Conservation (phyloP, 164 flowering plant genomes). For the Vitis cinerea region DNA sequence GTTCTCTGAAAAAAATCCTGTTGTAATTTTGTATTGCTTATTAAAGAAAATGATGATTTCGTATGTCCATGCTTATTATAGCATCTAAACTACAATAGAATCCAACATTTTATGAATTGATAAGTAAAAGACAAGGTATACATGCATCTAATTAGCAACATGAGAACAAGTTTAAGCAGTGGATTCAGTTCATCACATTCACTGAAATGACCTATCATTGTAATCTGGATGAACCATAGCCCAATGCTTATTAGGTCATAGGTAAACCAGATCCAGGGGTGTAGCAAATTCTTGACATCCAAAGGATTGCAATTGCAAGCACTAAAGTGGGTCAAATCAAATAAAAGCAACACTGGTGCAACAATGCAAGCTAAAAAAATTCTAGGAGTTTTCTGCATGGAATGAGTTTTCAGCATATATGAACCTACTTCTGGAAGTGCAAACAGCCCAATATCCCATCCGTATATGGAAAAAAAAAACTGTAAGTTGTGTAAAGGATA, state of each 20-base stretch:
- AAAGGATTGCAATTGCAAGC: background rate
- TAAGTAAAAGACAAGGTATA: background rate
- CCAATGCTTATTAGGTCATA: background rate
- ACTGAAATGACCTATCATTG: background rate
- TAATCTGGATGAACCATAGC: background rate
- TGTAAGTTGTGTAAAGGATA: conserved; percentile 58
- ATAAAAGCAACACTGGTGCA: background rate
- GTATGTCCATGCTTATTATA: background rate
- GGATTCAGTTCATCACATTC: background rate
- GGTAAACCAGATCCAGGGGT: background rate
- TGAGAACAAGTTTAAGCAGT: background rate
- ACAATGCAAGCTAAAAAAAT: too few relatives aligned
- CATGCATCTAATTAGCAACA: background rate
- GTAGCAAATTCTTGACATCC: background rate
- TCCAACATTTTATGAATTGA: background rate
- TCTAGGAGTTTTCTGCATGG: background rate
- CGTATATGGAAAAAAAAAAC: background rate
- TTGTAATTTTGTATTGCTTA: conserved; percentile 71
- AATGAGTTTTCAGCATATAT: background rate
- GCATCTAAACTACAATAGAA: background rate
- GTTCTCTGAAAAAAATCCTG: conserved; percentile 90
- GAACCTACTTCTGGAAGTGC: background rate
- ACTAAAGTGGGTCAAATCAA: background rate
- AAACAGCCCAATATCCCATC: background rate
- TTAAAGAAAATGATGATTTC: conserved; percentile 47